A percentile compares a stretch with the other conserved stretches of the same genome.
Evolutionary conservation across 345 rosid species (phyloP).

Genomic region (Brassica incana): DNA sequence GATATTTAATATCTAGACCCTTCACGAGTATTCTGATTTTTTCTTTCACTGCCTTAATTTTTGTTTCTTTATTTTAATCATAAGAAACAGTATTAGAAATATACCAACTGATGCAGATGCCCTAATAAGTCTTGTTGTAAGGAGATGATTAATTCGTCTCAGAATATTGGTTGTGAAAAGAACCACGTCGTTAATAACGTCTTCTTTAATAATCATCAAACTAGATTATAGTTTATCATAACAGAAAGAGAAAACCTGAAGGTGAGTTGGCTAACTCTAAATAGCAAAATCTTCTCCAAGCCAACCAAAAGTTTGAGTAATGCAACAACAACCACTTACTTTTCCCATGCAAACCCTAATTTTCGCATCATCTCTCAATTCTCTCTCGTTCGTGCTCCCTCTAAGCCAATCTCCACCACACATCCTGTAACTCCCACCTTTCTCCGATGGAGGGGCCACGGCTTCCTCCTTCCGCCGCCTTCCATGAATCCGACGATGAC

Average conservation of each 20-base stretch:
- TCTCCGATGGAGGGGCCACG: constrained; percentile 62
- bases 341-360: constrained; percentile 50
- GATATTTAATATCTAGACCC: too few relatives aligned
- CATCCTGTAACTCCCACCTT: constrained; percentile 44
- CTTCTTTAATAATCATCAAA: neutral
- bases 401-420: constrained; percentile 35
- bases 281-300: constrained; percentile 21
- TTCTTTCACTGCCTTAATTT: too few relatives aligned
- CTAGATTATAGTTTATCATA: neutral
- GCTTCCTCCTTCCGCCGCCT: constrained; percentile 40
- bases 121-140: too few relatives aligned
- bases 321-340: constrained; percentile 38
- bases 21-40: too few relatives aligned
- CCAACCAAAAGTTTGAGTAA: constrained; percentile 33
- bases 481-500: constrained; percentile 26
- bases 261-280: constrained; percentile 32
- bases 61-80: too few relatives aligned
- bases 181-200: neutral
- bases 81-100: too few relatives aligned
- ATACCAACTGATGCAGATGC: too few relatives aligned
- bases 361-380: constrained; percentile 26
- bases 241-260: constrained; percentile 16
- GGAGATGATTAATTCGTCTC: neutral
- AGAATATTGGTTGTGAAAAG: neutral
- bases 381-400: constrained; percentile 25